Evolutionary conservation across 2,329 filamentous ascomycete species (phyloP).

Genomic region (Sporothrix variecibatus): DNA sequence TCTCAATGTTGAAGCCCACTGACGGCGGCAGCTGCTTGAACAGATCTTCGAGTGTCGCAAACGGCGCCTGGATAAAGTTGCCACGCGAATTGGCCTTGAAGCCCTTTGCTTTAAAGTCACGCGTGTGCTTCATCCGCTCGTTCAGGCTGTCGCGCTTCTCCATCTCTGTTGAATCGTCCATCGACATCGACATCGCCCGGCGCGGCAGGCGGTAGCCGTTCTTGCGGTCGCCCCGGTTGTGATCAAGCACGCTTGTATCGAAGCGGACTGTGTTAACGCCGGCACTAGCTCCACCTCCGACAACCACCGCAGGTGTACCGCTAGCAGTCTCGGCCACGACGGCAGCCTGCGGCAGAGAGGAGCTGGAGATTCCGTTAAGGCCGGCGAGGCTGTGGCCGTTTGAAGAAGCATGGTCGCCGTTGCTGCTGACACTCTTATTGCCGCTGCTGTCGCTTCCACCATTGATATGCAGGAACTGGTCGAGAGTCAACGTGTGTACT

Average conservation of each 20-base stretch:
- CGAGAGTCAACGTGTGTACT: conserved; percentile 89
- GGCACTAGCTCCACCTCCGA: neutral
- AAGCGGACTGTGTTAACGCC: conserved; percentile 4
- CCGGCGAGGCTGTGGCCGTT: neutral
- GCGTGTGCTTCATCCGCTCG: conserved; percentile 95
- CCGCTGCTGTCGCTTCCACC: conserved; percentile 38
- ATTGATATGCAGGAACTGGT: conserved; percentile 93
- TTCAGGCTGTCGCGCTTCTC: conserved; percentile 46
- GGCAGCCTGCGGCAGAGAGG: neutral
- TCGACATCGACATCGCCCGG: conserved; percentile 59
- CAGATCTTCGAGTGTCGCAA: conserved; percentile 91
- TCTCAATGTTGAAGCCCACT: conserved; percentile 97
- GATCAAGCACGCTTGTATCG: conserved; percentile 32
- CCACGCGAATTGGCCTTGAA: conserved; percentile 95
- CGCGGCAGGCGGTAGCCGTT: conserved; percentile 38
- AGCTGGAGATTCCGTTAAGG: neutral
- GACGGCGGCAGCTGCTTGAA: conserved; percentile 79
- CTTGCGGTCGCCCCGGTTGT: neutral
- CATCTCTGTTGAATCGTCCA: conserved; percentile 35
- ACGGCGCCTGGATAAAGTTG: conserved; percentile 92
- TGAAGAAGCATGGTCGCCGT: conserved; percentile 22
- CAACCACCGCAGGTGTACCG: conserved; percentile 16
- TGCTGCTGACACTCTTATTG: conserved; percentile 31
- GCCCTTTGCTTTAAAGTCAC: conserved; percentile 90
- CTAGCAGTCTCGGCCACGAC: neutral